A percentile compares a stretch with the other conserved stretches of the same genome.
phyloP scores from a whole-genome alignment of 2,329 filamentous ascomycete genomes.

The Parastagonospora nodorum region DNA sequence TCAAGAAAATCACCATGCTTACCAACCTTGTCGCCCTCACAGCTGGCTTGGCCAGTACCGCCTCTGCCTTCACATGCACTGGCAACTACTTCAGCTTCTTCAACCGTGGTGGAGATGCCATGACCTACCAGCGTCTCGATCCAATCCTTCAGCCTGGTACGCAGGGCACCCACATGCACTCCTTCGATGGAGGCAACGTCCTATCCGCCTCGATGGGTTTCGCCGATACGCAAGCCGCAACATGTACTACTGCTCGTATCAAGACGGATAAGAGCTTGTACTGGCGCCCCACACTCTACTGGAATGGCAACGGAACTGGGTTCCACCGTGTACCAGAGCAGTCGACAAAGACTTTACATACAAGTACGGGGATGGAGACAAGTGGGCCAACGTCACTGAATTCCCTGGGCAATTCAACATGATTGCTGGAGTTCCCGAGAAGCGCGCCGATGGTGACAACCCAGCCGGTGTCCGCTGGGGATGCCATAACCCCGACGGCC shows the following conservation, averaged over 20 bases:
- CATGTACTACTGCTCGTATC: slow-evolving; percentile 45
- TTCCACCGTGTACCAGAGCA: slow-evolving; percentile 44
- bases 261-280: slow-evolving; percentile 46
- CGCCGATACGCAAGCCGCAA: slow-evolving; percentile 31
- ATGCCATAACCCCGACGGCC: slow-evolving; percentile 33
- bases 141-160: slow-evolving; percentile 41
- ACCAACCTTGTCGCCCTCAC: slow-evolving; percentile 32
- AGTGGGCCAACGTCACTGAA: slow-evolving; percentile 42
- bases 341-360: slow-evolving; percentile 46
- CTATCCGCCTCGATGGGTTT: slow-evolving; percentile 34
- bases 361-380: slow-evolving; percentile 42
- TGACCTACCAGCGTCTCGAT: slow-evolving; percentile 45
- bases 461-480: slow-evolving; percentile 39
- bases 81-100: slow-evolving; percentile 48
- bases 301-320: slow-evolving; percentile 42
- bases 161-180: slow-evolving; percentile 43
- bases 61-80: slow-evolving; percentile 40
- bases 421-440: slow-evolving; percentile 41
- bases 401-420: slow-evolving; percentile 46
- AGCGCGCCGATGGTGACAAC: slow-evolving; percentile 37
- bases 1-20: slow-evolving; percentile 32
- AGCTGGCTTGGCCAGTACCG: slow-evolving; percentile 37
- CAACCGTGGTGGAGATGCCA: slow-evolving; percentile 39
- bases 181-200: slow-evolving; percentile 45
- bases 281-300: slow-evolving; percentile 46